These are phyloP conservation scores for Pythium pyrilobum DNA, from an alignment of 352 stramenopile species.

Conservation along the genomic window DNA sequence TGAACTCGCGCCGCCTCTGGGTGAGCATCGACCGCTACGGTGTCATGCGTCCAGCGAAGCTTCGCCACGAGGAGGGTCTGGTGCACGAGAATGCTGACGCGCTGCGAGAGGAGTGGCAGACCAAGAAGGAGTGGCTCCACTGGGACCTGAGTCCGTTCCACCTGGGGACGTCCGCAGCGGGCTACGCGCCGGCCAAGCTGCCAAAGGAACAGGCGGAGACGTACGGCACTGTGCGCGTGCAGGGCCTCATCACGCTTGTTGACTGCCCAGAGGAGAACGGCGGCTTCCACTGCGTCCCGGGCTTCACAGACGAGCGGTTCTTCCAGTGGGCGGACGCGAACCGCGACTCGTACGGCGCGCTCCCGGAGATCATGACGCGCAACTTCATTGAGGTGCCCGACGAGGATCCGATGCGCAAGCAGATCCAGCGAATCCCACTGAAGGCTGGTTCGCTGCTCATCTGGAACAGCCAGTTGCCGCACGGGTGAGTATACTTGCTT, in stretches of 20 bases:
- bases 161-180: constrained; percentile 37
- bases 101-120: constrained; percentile 32
- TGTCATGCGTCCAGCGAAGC: constrained; percentile 32
- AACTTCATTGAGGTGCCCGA: constrained; percentile 46
- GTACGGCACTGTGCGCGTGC: constrained; percentile 43
- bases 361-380: constrained; percentile 25
- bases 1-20: constrained; percentile 29
- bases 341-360: constrained; percentile 27
- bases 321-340: constrained; percentile 35
- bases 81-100: constrained; percentile 26
- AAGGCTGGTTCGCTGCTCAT: constrained; percentile 40
- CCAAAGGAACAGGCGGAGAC: constrained; percentile 3
- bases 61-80: constrained; percentile 22
- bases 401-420: constrained; percentile 29
- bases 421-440: constrained; percentile 35
- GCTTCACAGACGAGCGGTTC: constrained; percentile 39
- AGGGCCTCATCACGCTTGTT: constrained; percentile 35
- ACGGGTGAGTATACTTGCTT: constrained; percentile 15
- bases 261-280: constrained; percentile 38
- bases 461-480: constrained; percentile 43
- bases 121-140: constrained; percentile 47
- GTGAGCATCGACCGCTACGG: constrained; percentile 48
- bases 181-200: constrained; percentile 26
- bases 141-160: constrained; percentile 51
- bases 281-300: constrained; percentile 45